Evolutionary conservation across 495 filamentous ascomycete genomes (phyloP).

Genomic region (Podospora pseudocomata): DNA sequence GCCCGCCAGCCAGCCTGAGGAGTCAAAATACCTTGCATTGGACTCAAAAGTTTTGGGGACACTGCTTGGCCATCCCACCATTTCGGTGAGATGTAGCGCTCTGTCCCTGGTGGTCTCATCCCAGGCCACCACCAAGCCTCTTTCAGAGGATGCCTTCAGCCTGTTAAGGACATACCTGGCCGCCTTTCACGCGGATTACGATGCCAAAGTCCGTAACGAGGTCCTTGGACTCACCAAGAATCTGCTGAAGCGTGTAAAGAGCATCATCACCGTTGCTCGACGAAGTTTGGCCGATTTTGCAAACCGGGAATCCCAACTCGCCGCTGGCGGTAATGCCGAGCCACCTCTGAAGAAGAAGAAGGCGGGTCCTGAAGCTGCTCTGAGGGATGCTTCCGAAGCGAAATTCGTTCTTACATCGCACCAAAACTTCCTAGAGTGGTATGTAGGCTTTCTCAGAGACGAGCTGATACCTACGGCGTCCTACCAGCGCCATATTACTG

Average conservation of each 20-base stretch:
- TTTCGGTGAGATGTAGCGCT: conserved; percentile 65
- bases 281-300: conserved; percentile 27
- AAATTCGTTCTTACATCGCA: conserved; percentile 41
- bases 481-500: conserved; percentile 82
- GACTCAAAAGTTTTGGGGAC: conserved; percentile 42
- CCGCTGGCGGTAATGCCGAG: neutral
- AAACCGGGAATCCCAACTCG: conserved; percentile 2
- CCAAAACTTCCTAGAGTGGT: conserved; percentile 62
- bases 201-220: conserved; percentile 76
- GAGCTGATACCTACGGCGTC: conserved; percentile 73
- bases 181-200: conserved; percentile 73
- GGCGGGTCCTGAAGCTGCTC: conserved; percentile 23
- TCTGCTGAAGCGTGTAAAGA: conserved; percentile 63
- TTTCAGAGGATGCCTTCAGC: conserved; percentile 55
- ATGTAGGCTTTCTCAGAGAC: conserved; percentile 61
- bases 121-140: conserved; percentile 64
- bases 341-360: conserved; percentile 21
- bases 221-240: conserved; percentile 62
- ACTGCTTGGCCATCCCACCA: conserved; percentile 60
- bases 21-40: conserved; percentile 34
- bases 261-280: conserved; percentile 42
- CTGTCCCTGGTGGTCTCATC: conserved; percentile 71
- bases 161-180: conserved; percentile 59
- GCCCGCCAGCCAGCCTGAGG: conserved; percentile 52
- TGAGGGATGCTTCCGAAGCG: conserved; percentile 25